These are phyloP conservation scores for Penicilliopsis zonata DNA, from an alignment of 495 filamentous ascomycete genomes.

Conservation along the genomic window DNA sequence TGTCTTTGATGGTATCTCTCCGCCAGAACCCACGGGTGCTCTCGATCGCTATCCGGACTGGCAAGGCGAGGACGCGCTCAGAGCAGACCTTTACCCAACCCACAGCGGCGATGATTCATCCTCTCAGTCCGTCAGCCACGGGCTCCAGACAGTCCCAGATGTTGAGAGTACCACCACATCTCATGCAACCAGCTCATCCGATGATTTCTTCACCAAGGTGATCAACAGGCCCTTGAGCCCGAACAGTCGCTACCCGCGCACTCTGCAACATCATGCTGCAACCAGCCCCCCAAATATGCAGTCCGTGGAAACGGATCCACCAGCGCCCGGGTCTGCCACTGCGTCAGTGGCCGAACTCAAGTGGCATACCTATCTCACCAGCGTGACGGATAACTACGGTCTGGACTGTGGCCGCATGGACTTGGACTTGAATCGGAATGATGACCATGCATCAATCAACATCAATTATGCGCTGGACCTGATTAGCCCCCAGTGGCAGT, in stretches of 20 bases:
- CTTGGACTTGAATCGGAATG: conserved; percentile 53
- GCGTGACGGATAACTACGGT: conserved; percentile 43
- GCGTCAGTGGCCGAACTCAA: conserved; percentile 17
- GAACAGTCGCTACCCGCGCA: neutral
- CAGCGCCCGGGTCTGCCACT: conserved; percentile 1
- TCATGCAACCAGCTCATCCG: neutral
- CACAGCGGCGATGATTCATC: neutral
- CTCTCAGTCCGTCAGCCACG: no score
- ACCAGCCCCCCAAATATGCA: conserved; percentile 1
- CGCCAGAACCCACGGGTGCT: neutral
- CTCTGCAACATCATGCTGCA: neutral
- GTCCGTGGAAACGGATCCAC: conserved; percentile 1
- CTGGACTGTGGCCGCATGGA: conserved; percentile 59
- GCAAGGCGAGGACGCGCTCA: neutral
- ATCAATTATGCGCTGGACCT: conserved; percentile 26
- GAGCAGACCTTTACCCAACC: neutral
- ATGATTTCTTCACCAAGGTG: neutral
- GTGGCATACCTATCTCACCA: conserved; percentile 30
- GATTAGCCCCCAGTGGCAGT: conserved; percentile 11
- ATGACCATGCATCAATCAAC: conserved; percentile 47
- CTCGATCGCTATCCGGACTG: neutral
- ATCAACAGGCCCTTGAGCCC: neutral
- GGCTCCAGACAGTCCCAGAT: no score
- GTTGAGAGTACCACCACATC: neutral
- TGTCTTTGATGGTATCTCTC: conserved; percentile 3